Base-by-base conservation (phyloP, 164 flowering plant species). In the Sedum album region DNA sequence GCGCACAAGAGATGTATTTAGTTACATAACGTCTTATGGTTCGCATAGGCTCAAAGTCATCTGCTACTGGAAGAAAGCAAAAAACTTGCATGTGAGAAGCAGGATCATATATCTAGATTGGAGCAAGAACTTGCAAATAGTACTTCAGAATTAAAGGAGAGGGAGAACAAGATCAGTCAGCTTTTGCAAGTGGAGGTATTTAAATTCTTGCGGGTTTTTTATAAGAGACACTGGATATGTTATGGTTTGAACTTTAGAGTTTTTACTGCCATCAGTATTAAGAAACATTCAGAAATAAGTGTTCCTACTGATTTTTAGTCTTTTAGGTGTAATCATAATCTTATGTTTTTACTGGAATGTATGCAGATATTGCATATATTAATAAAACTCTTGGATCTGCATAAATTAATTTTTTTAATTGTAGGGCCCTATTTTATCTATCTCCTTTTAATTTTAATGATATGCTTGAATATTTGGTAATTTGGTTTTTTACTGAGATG, bases 101-200 rank as follows among this genome's bases (percentile, higher is more conserved):
- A 84, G 70, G 87, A 81, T 18, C 33, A 36, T 3, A 70, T 88
- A 70, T 76, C 86, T 4, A 66, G 71, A 53, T 72, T 94, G 69
- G 93, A 91, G 78, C 80, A 80, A 66, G 91, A 85, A 25, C 84
- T 94, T 70, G 77, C 82, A n/a, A 83, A 77, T 31, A 68, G 80
- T 79, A 82, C 68, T 62, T 33, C 63, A 33, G 93, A 86, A 72
- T 65, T 91, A 65, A 70, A 14, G 71, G 89, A 85, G 70, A 81
- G 42, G 71, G 91, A 88, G 73, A 80, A 69, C 57, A 84, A 75
- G 75, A 66, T 85, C 28, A 77, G 78, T 69, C 84, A 80, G 18
- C 39, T 55, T 71, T 48, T 69, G 73, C 84, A 84, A 77, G 68
- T 20, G 68, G 88, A 89, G 93, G 90, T 86, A 21, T 42, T 64